Evolutionary conservation across 2,329 filamentous ascomycete genomes (phyloP).

Genomic region (Pseudogymnoascus sp.): DNA sequence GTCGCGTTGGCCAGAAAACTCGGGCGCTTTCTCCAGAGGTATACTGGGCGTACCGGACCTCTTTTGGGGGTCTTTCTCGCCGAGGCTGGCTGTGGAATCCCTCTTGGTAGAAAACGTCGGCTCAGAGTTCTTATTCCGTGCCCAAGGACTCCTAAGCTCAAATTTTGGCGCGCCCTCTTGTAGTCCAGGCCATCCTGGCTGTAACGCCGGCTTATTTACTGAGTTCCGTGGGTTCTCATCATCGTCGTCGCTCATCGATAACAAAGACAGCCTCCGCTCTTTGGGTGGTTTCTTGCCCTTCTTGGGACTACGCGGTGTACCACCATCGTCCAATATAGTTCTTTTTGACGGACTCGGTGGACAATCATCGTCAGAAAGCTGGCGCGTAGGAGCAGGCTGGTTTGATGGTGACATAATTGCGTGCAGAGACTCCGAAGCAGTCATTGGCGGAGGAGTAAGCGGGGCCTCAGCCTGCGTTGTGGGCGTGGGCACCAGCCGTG

Average conservation of each 20-base stretch:
- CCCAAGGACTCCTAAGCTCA: neutral
- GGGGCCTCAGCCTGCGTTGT: neutral
- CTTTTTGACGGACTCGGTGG: neutral
- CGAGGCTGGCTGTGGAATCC: neutral
- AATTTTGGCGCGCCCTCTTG: neutral
- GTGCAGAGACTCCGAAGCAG: neutral
- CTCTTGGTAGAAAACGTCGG: neutral
- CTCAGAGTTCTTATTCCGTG: neutral
- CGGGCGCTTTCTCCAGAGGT: neutral
- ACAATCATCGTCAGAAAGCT: neutral
- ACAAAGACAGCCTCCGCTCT: neutral
- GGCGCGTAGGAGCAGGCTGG: neutral
- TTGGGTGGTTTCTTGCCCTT: neutral
- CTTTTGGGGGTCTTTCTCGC: neutral
- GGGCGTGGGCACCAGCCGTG: neutral
- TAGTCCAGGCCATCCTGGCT: neutral
- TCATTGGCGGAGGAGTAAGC: slow-evolving; percentile 2
- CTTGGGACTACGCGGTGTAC: slow-evolving; percentile 10
- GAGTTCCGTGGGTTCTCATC: neutral
- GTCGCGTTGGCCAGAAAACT: neutral
- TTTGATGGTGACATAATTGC: slow-evolving; percentile 12
- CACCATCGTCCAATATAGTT: slow-evolving; percentile 7
- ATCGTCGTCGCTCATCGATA: neutral
- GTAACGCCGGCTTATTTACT: neutral
- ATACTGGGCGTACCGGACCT: neutral